These are phyloP conservation scores for Fagopyrum tataricum DNA, from an alignment of 148 eudicot species.

Conservation along the genomic window DNA sequence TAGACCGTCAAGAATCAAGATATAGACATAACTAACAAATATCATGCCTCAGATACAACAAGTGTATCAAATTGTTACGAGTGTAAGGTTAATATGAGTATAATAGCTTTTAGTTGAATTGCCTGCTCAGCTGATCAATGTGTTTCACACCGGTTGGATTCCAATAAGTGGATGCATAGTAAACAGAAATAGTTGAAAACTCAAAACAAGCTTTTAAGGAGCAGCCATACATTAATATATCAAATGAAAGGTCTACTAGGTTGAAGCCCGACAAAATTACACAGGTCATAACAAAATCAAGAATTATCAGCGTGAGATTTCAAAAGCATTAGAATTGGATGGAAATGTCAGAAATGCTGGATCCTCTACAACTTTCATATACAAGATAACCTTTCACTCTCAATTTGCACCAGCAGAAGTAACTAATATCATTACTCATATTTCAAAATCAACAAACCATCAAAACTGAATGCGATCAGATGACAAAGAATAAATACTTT, in stretches of 20 bases:
- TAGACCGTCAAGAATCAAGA: neutral
- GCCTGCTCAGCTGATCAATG: neutral
- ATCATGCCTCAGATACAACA: neutral
- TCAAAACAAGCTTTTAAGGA: neutral
- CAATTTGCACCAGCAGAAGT: neutral
- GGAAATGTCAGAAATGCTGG: neutral
- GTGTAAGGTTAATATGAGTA: neutral
- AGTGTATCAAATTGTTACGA: neutral
- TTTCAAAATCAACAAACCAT: neutral
- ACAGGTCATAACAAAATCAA: too few relatives aligned
- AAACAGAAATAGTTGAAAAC: neutral
- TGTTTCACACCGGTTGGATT: neutral
- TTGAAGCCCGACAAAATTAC: too few relatives aligned
- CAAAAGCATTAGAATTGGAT: neutral
- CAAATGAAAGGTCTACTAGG: too few relatives aligned
- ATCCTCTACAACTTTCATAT: neutral
- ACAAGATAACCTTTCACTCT: neutral
- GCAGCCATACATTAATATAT: too few relatives aligned
- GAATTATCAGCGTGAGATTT: neutral
- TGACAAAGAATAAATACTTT: neutral
- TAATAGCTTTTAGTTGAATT: neutral
- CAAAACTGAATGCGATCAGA: neutral
- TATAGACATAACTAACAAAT: neutral
- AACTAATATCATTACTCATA: neutral
- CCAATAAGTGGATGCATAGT: neutral